Percentiles rank a stretch among this genome's conserved stretches.
These are phyloP conservation scores for Sphagnurus paluster DNA, from an alignment of 1,284 basidiomycete genomes.

Conservation along the genomic window DNA sequence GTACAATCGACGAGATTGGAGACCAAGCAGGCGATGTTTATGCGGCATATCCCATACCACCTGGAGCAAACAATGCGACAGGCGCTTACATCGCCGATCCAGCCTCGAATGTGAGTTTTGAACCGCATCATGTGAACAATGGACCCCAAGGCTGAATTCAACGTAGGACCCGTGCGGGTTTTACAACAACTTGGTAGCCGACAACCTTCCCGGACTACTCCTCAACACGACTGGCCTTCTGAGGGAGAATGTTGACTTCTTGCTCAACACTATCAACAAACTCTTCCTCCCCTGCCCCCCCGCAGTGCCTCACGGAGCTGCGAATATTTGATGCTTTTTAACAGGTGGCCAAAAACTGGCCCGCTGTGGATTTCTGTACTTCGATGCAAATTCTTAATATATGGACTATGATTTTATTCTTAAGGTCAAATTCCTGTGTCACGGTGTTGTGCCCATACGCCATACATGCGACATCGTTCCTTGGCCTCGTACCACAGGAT, in stretches of 20 bases:
- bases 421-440: no score
- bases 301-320: slow-evolving; percentile 11
- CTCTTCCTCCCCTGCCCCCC: slow-evolving; percentile 12
- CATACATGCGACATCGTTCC: no score
- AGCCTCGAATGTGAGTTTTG: slow-evolving; percentile 5
- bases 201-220: slow-evolving; percentile 15
- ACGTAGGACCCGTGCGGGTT: slow-evolving; percentile 9
- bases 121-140: not conserved
- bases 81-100: slow-evolving; percentile 12
- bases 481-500: no score
- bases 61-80: slow-evolving; percentile 14
- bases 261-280: slow-evolving; percentile 13
- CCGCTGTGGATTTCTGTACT: no score
- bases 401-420: no score
- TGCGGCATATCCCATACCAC: slow-evolving; percentile 6
- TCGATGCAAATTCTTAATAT: no score
- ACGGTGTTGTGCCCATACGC: no score
- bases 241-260: slow-evolving; percentile 17
- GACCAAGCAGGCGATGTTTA: not conserved
- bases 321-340: slow-evolving; percentile 4
- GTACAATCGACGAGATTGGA: slow-evolving; percentile 10
- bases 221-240: slow-evolving; percentile 16
- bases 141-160: no score
- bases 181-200: slow-evolving; percentile 11
- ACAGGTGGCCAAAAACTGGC: no score